Conservation (phyloP, 164 flowering plant species). For the Tetrastigma voinierianum region DNA sequence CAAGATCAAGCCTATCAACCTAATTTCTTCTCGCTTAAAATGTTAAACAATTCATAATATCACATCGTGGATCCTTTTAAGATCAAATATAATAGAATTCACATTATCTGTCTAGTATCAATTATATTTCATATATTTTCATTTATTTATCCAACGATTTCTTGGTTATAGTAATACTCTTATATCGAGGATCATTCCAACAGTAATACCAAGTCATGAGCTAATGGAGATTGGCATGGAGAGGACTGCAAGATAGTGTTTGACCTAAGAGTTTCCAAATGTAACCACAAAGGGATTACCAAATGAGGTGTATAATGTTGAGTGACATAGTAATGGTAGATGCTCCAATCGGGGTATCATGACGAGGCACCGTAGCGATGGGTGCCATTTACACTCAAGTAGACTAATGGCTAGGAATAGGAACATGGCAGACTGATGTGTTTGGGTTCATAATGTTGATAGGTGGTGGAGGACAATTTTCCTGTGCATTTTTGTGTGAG, state of each 20-base stretch:
- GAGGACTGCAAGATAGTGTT: constrained; percentile 32
- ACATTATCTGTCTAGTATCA: too few relatives aligned
- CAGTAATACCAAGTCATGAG: constrained; percentile 23
- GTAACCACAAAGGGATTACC: constrained; percentile 42
- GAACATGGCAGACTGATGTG: constrained; percentile 48
- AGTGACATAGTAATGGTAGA: constrained; percentile 66
- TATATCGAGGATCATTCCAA: too few relatives aligned
- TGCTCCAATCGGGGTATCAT: constrained; percentile 54
- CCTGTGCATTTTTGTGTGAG: constrained; percentile 43
- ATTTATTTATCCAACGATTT: too few relatives aligned
- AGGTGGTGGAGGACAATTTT: constrained; percentile 52
- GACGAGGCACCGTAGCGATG: constrained; percentile 59
- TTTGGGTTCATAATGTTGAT: constrained; percentile 60
- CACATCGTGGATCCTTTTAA: too few relatives aligned
- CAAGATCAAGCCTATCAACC: too few relatives aligned
- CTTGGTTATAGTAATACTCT: too few relatives aligned
- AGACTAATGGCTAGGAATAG: constrained; percentile 51
- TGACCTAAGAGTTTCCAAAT: constrained; percentile 47
- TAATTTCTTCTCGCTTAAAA: too few relatives aligned
- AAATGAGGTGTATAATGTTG: constrained; percentile 39
- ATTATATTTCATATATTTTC: too few relatives aligned
- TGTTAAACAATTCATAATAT: too few relatives aligned
- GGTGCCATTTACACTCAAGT: constrained; percentile 51
- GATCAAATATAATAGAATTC: too few relatives aligned
- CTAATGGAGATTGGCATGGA: constrained; percentile 14